phyloP scores from a whole-genome alignment of 139 green algal species.

The Tetraselmis striata region DNA sequence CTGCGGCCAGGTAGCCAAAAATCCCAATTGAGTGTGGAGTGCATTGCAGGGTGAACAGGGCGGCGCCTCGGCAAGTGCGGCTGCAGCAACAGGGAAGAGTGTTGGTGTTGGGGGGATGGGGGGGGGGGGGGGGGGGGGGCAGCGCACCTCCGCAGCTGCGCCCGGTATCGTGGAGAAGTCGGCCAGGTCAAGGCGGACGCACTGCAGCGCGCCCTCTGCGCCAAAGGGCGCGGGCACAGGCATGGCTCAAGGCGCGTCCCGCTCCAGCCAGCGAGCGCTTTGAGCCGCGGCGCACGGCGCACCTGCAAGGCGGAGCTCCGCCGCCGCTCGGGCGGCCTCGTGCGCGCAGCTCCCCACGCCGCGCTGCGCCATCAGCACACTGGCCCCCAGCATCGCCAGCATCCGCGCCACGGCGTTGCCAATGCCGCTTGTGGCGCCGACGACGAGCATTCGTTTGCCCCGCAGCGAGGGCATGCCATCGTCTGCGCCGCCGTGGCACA shows the following conservation, averaged over 20 bases:
- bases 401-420: not conserved
- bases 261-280: too few relatives aligned
- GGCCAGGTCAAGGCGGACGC: not conserved
- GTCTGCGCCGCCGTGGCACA: not conserved
- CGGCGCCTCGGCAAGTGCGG: too few relatives aligned
- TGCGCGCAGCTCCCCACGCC: not conserved
- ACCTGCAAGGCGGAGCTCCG: not conserved
- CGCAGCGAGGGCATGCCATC: not conserved
- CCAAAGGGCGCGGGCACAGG: too few relatives aligned
- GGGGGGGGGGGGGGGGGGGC: too few relatives aligned
- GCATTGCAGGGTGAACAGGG: too few relatives aligned
- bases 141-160: not conserved
- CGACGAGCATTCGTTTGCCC: not conserved
- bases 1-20: too few relatives aligned
- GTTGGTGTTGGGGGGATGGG: too few relatives aligned
- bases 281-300: too few relatives aligned
- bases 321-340: not conserved
- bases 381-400: not conserved
- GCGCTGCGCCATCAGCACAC: not conserved
- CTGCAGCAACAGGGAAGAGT: too few relatives aligned
- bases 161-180: not conserved
- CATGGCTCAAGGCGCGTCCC: too few relatives aligned
- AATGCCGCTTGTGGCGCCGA: not conserved
- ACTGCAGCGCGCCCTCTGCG: not conserved
- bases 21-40: too few relatives aligned